Percentiles rank a stretch among this genome's conserved stretches.
Conservation (phyloP, 2,329 filamentous ascomycete genomes). For the Teratosphaeriaceae sp. region DNA sequence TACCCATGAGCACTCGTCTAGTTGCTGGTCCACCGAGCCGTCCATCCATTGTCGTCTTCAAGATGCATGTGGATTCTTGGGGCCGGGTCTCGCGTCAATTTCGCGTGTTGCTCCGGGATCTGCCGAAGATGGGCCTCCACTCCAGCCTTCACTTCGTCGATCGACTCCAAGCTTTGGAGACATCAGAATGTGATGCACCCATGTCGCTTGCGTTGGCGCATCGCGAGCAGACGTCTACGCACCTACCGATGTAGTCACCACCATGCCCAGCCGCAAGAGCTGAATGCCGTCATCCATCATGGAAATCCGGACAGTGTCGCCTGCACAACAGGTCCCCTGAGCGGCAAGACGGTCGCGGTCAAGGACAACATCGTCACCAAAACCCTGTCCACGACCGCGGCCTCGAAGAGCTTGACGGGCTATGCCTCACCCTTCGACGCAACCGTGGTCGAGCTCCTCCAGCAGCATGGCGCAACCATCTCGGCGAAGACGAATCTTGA, state of each 20-base stretch:
- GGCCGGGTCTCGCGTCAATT: background rate
- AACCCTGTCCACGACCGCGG: constrained; percentile 64
- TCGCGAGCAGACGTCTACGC: constrained; percentile 3
- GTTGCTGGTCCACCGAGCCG: too few species aligned
- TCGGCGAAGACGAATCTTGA: constrained; percentile 87
- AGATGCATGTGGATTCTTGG: too few species aligned
- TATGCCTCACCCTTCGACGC: constrained; percentile 76
- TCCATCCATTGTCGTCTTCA: too few species aligned
- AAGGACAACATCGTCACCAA: constrained; percentile 48
- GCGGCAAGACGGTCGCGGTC: constrained; percentile 36
- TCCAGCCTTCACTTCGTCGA: background rate
- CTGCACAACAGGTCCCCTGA: constrained; percentile 5
- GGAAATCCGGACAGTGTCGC: background rate
- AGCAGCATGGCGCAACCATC: constrained; percentile 54
- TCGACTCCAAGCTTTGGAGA: background rate
- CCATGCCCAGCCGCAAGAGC: too few species aligned
- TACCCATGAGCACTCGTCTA: too few species aligned
- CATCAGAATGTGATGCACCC: constrained; percentile 12
- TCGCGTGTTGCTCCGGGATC: background rate
- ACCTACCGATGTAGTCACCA: background rate
- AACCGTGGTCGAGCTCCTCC: constrained; percentile 66
- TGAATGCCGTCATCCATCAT: constrained; percentile 7
- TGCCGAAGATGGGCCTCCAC: background rate
- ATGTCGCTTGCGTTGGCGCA: constrained; percentile 7
- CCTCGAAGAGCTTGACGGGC: constrained; percentile 61